These are phyloP conservation scores for Aureobasidium sp. DNA, from an alignment of 2,329 filamentous ascomycete genomes.

Conservation along the genomic window DNA sequence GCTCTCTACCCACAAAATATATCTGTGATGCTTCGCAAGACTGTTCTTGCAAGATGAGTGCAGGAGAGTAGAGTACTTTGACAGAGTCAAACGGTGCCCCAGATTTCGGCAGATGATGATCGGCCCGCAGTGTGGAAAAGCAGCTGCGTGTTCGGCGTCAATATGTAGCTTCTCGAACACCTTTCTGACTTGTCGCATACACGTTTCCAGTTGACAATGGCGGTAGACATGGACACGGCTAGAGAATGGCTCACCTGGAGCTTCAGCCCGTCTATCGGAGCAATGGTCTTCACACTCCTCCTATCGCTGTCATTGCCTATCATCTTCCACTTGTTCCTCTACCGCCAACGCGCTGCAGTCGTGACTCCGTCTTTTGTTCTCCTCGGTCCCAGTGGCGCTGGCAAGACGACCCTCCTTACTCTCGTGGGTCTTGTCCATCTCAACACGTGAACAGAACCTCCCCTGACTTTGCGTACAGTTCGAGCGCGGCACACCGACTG, in stretches of 20 bases:
- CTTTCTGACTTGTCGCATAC: background rate
- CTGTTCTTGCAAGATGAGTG: background rate
- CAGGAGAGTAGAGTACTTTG: background rate
- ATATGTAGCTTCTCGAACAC: background rate
- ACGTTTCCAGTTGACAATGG: background rate
- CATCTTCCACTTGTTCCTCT: slow-evolving; percentile 68
- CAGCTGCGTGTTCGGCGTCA: slow-evolving; percentile 1
- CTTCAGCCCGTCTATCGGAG: slow-evolving; percentile 38
- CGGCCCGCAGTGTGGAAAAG: slow-evolving; percentile 3
- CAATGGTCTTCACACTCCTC: slow-evolving; percentile 60
- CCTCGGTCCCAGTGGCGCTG: slow-evolving; percentile 70
- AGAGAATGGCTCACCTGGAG: slow-evolving; percentile 39
- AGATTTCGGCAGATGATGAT: slow-evolving; percentile 7
- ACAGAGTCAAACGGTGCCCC: background rate
- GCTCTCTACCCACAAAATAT: too few species aligned
- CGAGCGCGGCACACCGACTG: slow-evolving; percentile 48
- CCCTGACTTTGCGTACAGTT: slow-evolving; percentile 29
- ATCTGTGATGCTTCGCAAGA: too few species aligned
- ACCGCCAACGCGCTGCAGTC: slow-evolving; percentile 59
- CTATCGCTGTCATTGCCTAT: slow-evolving; percentile 68
- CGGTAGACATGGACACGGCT: slow-evolving; percentile 5
- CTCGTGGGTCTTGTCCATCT: slow-evolving; percentile 45
- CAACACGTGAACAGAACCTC: background rate
- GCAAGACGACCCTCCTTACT: slow-evolving; percentile 85
- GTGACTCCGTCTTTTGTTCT: slow-evolving; percentile 71